Percentiles rank a stretch among this genome's conserved stretches.
Evolutionary conservation across 176 grass and related monocot genomes (phyloP).

Genomic region (Phoenix dactylifera): DNA sequence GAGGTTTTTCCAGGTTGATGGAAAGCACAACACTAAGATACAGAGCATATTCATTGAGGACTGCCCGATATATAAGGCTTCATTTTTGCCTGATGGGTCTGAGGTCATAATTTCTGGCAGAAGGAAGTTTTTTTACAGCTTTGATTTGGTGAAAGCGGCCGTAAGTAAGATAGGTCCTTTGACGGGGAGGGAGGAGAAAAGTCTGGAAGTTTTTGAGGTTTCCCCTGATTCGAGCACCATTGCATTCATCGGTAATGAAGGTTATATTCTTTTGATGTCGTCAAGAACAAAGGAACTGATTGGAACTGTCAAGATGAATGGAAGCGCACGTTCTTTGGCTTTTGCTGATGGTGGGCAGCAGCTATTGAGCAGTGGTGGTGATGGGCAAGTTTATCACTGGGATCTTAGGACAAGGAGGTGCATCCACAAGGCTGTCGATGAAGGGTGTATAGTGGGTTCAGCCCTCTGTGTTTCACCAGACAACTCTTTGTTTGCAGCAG

Average conservation of each 20-base stretch:
- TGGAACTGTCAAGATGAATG: slow-evolving; percentile 85
- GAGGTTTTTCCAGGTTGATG: slow-evolving; percentile 75
- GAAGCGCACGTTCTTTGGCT: slow-evolving; percentile 52
- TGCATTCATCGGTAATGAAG: slow-evolving; percentile 71
- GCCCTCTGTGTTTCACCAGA: slow-evolving; percentile 53
- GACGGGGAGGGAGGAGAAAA: slow-evolving; percentile 74
- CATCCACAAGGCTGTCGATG: slow-evolving; percentile 63
- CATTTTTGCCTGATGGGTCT: slow-evolving; percentile 66
- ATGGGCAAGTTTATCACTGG: slow-evolving; percentile 78
- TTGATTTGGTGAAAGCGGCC: slow-evolving; percentile 64
- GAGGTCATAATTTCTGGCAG: slow-evolving; percentile 64
- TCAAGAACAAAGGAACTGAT: slow-evolving; percentile 70
- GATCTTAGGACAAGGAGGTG: slow-evolving; percentile 70
- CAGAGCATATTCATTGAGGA: slow-evolving; percentile 65
- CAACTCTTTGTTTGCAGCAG: slow-evolving; percentile 51
- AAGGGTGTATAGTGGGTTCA: slow-evolving; percentile 42
- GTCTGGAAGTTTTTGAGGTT: slow-evolving; percentile 62
- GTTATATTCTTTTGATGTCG: slow-evolving; percentile 72
- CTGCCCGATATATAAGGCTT: slow-evolving; percentile 54
- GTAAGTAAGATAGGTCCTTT: slow-evolving; percentile 57
- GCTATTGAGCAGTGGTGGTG: slow-evolving; percentile 56
- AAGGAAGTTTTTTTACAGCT: slow-evolving; percentile 81
- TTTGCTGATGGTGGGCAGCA: slow-evolving; percentile 56
- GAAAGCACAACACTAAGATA: slow-evolving; percentile 61
- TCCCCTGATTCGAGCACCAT: slow-evolving; percentile 82